A percentile compares a stretch with the other conserved stretches of the same genome.
Conservation (phyloP, 1,139 yeast genomes). For the Kluyveromyces sp. region DNA sequence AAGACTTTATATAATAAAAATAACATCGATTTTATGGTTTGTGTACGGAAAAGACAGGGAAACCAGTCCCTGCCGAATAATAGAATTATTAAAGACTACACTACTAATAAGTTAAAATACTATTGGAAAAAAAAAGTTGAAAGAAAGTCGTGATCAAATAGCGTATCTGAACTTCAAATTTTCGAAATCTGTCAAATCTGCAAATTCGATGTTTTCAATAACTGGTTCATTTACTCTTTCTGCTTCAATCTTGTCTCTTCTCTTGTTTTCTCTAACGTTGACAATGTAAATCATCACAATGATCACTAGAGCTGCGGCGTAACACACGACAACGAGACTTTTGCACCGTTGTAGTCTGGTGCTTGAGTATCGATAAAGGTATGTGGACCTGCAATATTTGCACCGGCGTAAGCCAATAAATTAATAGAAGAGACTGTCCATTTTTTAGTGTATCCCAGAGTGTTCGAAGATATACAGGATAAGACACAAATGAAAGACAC, state of each 20-base stretch:
- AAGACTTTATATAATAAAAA: no score
- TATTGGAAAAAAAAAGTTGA: neutral
- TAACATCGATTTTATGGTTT: no score
- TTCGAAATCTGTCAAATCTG: conserved; percentile 41
- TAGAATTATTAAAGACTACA: no score
- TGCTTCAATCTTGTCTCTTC: conserved; percentile 24
- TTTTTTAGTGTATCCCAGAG: conserved; percentile 28
- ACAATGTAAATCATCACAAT: conserved; percentile 45
- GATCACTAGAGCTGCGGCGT: conserved; percentile 5
- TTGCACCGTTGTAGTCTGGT: conserved; percentile 37
- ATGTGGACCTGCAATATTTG: conserved; percentile 59
- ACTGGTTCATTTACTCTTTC: conserved; percentile 3
- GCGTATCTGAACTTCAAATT: conserved; percentile 37
- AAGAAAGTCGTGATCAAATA: conserved; percentile 20
- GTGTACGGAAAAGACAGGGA: no score
- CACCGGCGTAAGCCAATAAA: conserved; percentile 27
- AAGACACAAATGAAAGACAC: conserved; percentile 28
- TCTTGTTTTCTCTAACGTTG: conserved; percentile 43
- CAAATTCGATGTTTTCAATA: conserved; percentile 35
- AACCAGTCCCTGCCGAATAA: no score
- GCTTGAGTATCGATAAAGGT: conserved; percentile 45
- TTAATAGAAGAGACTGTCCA: conserved; percentile 14
- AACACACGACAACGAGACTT: conserved; percentile 11
- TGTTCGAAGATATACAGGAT: conserved; percentile 22
- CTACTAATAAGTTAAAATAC: no score